phyloP scores from a whole-genome alignment of 1,284 basidiomycete genomes.

The Pascua guehoae region DNA sequence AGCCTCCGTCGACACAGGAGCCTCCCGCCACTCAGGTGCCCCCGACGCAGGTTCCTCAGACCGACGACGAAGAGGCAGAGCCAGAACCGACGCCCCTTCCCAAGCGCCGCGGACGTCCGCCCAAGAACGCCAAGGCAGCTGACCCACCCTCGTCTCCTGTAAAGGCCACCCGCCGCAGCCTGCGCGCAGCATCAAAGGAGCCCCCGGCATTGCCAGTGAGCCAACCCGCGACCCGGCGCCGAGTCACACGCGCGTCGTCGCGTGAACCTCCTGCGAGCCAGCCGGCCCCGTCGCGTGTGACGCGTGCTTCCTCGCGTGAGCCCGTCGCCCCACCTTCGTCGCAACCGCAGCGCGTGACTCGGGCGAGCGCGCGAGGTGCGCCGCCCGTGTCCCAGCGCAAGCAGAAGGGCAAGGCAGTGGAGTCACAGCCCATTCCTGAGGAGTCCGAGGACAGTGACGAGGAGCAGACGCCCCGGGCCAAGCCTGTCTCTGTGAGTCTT shows the following conservation, averaged over 20 bases:
- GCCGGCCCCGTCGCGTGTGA: slow-evolving; percentile 3
- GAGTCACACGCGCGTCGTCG: slow-evolving; percentile 2
- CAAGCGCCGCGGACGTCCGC: not conserved
- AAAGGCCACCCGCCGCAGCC: not conserved
- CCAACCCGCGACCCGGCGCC: not conserved
- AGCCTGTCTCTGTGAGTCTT: not conserved
- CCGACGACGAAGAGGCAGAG: not conserved
- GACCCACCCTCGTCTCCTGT: not conserved
- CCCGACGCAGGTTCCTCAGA: not conserved
- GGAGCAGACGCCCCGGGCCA: not conserved
- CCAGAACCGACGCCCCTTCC: not conserved
- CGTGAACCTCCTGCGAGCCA: slow-evolving; percentile 6
- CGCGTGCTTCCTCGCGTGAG: slow-evolving; percentile 4
- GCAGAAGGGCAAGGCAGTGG: not conserved
- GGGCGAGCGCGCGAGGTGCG: not conserved
- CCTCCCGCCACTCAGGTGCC: not conserved
- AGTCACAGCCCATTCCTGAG: not conserved
- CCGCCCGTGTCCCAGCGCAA: not conserved
- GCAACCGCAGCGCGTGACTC: not conserved
- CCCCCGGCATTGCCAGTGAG: not conserved
- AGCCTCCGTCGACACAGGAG: not conserved
- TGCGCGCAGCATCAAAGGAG: slow-evolving; percentile 1
- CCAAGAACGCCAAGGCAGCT: not conserved
- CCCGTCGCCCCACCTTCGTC: not conserved
- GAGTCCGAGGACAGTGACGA: slow-evolving; percentile 5